A percentile compares a stretch with the other conserved stretches of the same genome.
Evolutionary conservation across 2,329 filamentous ascomycete genomes (phyloP).

Genomic region (Monosporascus sp.): DNA sequence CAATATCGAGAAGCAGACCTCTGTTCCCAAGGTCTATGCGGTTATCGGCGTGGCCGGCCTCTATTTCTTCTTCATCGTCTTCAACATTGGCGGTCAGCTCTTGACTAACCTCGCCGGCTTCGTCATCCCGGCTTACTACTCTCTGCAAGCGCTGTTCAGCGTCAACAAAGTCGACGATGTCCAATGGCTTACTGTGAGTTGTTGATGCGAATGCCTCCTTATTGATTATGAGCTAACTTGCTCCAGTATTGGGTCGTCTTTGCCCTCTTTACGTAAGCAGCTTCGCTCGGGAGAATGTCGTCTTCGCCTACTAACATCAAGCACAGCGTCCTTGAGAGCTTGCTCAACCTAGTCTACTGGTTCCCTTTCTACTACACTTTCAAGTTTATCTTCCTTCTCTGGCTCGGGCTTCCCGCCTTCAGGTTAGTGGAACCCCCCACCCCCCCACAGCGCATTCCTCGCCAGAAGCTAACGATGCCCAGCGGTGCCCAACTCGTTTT

Average conservation of each 20-base stretch:
- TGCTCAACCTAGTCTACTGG: constrained; percentile 84
- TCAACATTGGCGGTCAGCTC: constrained; percentile 86
- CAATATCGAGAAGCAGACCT: constrained; percentile 81
- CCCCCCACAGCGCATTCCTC: not conserved
- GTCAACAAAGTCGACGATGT: constrained; percentile 70
- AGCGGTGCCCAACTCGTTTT: constrained; percentile 96
- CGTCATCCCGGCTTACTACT: constrained; percentile 79
- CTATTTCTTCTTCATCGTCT: constrained; percentile 89
- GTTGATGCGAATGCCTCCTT: constrained; percentile 6
- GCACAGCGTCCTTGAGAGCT: constrained; percentile 68
- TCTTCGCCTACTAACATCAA: constrained; percentile 6
- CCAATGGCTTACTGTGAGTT: constrained; percentile 69
- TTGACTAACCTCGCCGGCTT: constrained; percentile 85
- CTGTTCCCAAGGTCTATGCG: constrained; percentile 79
- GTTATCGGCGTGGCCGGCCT: constrained; percentile 70
- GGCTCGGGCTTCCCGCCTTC: constrained; percentile 95
- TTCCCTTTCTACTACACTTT: constrained; percentile 99
- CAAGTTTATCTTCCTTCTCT: constrained; percentile 97
- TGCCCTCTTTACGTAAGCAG: constrained; percentile 65
- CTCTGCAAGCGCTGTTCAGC: constrained; percentile 71
- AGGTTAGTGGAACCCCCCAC: constrained; percentile 56
- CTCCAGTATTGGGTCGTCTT: constrained; percentile 82
- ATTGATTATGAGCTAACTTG: constrained; percentile 28
- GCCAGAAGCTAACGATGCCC: not conserved
- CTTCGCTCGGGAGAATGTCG: not conserved